These are phyloP conservation scores for Pezicula radicicola DNA, from an alignment of 2,329 filamentous ascomycete species.

Conservation along the genomic window DNA sequence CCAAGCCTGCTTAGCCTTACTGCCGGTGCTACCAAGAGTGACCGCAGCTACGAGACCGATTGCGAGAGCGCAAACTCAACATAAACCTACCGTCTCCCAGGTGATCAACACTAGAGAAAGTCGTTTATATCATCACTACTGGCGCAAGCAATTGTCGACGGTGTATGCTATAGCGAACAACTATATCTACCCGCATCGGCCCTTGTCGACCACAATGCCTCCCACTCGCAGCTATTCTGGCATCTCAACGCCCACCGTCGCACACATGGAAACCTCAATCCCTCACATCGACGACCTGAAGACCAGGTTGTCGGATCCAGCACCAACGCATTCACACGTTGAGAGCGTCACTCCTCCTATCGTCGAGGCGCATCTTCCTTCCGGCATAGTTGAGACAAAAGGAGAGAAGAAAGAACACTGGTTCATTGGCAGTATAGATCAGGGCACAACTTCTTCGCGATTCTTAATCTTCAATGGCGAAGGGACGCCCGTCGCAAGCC, in stretches of 20 bases:
- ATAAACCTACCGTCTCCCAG: too few relatives aligned
- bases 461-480: conserved; percentile 86
- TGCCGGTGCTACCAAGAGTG: too few relatives aligned
- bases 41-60: too few relatives aligned
- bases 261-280: neutral
- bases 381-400: neutral
- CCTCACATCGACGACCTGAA: neutral
- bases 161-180: too few relatives aligned
- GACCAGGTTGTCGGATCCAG: neutral
- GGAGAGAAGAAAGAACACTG: conserved; percentile 37
- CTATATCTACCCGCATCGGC: too few relatives aligned
- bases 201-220: neutral
- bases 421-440: conserved; percentile 86
- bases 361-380: neutral
- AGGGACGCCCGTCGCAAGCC: conserved; percentile 74
- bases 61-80: too few relatives aligned
- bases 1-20: too few relatives aligned
- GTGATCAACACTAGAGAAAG: too few relatives aligned
- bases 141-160: too few relatives aligned
- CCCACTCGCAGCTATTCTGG: neutral
- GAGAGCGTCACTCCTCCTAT: neutral
- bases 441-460: conserved; percentile 84
- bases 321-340: neutral
- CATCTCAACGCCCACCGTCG: neutral
- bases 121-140: too few relatives aligned